Evolutionary conservation across 1,284 basidiomycete species (phyloP), one percentile per base, ranked within the genome.

Genomic region (Anthracocystis walkeri): DNA sequence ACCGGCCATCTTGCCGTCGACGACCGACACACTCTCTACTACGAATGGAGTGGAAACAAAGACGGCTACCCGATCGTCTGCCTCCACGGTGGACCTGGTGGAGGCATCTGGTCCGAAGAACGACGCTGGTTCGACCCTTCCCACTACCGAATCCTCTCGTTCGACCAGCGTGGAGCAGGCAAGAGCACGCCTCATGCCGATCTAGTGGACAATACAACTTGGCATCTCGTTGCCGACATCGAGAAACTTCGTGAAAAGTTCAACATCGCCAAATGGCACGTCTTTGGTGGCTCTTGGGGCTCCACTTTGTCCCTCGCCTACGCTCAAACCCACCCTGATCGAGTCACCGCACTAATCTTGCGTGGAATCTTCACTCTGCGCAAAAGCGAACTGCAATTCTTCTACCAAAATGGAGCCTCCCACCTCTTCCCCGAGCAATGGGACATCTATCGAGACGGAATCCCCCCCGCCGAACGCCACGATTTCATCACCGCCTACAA

Each of bases 141-240:
- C 21, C 77, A 79, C 56, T 84, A 82, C 63, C 75, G 76, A 18
- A 72, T 84, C 29, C 66, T 83, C 25, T 62, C 62, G 0, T 65
- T 97, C 89, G 82, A 88, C 90, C 71, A 89, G 89, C 70, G 88
- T 73, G 67, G 88, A 11, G 86, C 92, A 11, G 94, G 95, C n/a
- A 91, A 92, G 81, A 92, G 91, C 25, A 92, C 89, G 0, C 94
- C 94, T 89, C 92, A 75, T 49, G 93, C 93, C 11, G 92, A 87
- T 40, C 86, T 92, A 1, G 90, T 92, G 75, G 91, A 94, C 70
- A 97, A 97, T 86, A 97, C 93, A 3, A 97, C 95, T 1, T 96
- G 93, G 94, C 92, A 95, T 83, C 89, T 97, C 31, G 93, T 98
- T 20, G 91, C 90, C 69, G 95, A 97, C 82, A 91, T 94, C 14